Conservation (phyloP, 139 green algal species). For the Chlamydomonas urium region DNA sequence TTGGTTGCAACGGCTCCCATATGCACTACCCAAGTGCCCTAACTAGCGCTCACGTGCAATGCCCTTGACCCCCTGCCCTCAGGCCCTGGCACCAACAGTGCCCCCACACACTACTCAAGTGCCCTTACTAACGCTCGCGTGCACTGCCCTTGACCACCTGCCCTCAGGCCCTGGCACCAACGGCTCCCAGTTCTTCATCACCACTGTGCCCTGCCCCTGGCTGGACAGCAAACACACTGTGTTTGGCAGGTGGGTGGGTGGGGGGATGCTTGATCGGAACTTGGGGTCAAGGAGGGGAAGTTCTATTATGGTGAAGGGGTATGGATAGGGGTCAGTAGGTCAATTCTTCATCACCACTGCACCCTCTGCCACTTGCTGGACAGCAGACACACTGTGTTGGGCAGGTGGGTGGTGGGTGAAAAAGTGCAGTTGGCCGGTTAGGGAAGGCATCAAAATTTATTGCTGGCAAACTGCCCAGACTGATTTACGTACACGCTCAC, state of each 20-base stretch:
- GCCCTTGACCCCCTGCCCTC: neutral
- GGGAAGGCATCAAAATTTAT: too few species aligned
- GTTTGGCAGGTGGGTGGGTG: constrained; percentile 22
- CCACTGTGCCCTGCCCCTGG: constrained; percentile 48
- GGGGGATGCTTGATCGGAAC: too few species aligned
- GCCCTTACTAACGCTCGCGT: neutral
- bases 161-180: constrained; percentile 48
- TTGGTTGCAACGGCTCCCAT: too few species aligned
- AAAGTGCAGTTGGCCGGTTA: too few species aligned
- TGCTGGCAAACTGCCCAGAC: too few species aligned
- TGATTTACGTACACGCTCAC: too few species aligned
- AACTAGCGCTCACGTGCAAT: neutral
- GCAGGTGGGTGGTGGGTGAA: too few species aligned
- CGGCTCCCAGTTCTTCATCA: constrained; percentile 74
- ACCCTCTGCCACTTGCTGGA: constrained; percentile 48
- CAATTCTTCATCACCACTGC: constrained; percentile 40
- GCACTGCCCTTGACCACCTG: neutral
- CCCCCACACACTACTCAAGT: too few species aligned
- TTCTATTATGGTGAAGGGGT: neutral
- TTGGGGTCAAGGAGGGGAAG: neutral
- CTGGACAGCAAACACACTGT: constrained; percentile 47
- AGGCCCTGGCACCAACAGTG: constrained; percentile 50
- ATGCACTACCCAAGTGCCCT: too few species aligned
- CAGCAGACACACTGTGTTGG: constrained; percentile 32
- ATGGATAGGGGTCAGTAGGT: neutral